A percentile compares a stretch with the other conserved stretches of the same genome.
phyloP scores from a whole-genome alignment of 108 stramenopile genomes.

The Mediolabrus comicus region DNA sequence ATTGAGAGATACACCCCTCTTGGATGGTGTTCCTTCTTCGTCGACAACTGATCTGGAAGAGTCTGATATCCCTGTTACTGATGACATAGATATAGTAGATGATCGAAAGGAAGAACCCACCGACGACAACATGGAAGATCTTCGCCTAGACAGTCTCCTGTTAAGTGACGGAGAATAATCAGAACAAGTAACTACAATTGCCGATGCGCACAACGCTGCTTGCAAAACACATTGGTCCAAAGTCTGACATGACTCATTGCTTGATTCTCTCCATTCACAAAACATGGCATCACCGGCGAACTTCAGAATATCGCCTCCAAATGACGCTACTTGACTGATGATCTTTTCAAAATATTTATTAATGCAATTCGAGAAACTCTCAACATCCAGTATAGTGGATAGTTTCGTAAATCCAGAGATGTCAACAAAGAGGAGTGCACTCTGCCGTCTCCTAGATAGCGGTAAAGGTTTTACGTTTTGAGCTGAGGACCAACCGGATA shows the following conservation, averaged over 20 bases:
- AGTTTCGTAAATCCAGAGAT: slow-evolving; percentile 88
- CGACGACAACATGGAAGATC: not conserved
- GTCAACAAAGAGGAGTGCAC: slow-evolving; percentile 84
- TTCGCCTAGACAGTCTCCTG: not conserved
- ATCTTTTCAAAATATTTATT: slow-evolving; percentile 79
- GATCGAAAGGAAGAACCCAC: not conserved
- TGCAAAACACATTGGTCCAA: slow-evolving; percentile 53
- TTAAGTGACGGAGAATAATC: slow-evolving; percentile 43
- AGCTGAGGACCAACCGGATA: not conserved
- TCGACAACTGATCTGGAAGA: slow-evolving; percentile 11
- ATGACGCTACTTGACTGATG: slow-evolving; percentile 58
- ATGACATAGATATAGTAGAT: not conserved
- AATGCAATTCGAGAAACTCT: slow-evolving; percentile 70
- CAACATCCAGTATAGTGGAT: slow-evolving; percentile 66
- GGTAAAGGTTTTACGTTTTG: slow-evolving; percentile 18
- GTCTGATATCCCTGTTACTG: not conserved
- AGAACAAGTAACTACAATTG: slow-evolving; percentile 53
- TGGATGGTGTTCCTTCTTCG: slow-evolving; percentile 9
- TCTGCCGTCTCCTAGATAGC: slow-evolving; percentile 32
- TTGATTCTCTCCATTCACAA: slow-evolving; percentile 47
- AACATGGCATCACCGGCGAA: slow-evolving; percentile 68
- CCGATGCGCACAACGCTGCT: slow-evolving; percentile 54
- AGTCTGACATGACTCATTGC: slow-evolving; percentile 13
- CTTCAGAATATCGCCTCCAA: slow-evolving; percentile 75
- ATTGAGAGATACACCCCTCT: slow-evolving; percentile 40